phyloP scores from a whole-genome alignment of 176 grass and related monocot genomes.

The Paspalum vaginatum region DNA sequence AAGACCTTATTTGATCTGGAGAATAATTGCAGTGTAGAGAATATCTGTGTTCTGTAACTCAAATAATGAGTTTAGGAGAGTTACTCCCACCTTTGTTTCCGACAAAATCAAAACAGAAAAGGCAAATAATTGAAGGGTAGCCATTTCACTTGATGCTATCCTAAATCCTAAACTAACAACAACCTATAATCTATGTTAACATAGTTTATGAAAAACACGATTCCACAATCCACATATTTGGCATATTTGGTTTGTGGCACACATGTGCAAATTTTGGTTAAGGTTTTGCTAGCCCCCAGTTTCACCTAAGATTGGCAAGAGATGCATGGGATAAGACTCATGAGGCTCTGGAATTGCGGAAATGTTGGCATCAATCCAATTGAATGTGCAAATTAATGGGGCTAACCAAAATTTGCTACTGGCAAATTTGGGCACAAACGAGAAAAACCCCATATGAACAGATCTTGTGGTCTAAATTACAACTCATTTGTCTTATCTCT shows the following conservation, averaged over 20 bases:
- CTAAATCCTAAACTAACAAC: constrained; percentile 11
- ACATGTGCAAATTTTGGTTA: background rate
- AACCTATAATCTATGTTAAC: background rate
- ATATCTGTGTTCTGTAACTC: background rate
- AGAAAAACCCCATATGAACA: background rate
- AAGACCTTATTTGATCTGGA: background rate
- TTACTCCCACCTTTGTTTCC: background rate
- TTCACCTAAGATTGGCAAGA: background rate
- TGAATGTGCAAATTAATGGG: background rate
- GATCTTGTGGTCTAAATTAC: background rate
- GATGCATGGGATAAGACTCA: background rate
- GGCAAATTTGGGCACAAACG: background rate
- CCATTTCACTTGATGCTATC: background rate
- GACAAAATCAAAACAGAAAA: background rate
- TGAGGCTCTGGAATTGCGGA: background rate
- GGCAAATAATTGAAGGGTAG: background rate
- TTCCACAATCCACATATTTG: background rate
- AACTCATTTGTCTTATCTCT: background rate
- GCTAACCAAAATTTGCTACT: background rate
- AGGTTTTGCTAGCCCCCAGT: background rate
- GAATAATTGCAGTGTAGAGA: background rate
- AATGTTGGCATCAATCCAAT: background rate
- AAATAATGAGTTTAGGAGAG: background rate
- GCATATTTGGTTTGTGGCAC: background rate
- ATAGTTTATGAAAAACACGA: background rate